Evolutionary conservation across 371 early-diverging fungal species (phyloP), one percentile per base, ranked within the genome.

Genomic region (Astathelohania contejeani): DNA sequence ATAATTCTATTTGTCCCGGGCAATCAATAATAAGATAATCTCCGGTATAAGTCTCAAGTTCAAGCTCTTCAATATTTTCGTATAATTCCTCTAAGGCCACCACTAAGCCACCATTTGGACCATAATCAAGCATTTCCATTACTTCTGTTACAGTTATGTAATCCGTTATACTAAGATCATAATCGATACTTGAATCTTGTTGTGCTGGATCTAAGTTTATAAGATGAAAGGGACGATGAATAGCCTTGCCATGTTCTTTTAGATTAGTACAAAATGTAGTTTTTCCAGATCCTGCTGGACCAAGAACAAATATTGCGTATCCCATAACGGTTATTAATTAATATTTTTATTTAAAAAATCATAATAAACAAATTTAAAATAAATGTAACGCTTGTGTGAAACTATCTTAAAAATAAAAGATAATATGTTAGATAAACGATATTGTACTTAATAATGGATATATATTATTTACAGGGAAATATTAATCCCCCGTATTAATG

Each of bases 1-100:
- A 98, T 37, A 95, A 78, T 73, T 97, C 96, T 52, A 95, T 90
- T 74, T 95, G 94, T 0, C 98, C 97, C n/a, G 98, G 98, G 65
- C 93, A 93, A 72, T 97, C 98, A 57, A 95, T 81, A 38, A 97
- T 83, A 49, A 93, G 74, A 65, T 88, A 93, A 56, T 90, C 90
- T 64, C 90, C 90, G 42, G 86, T 84, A 61, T 80, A 87, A 50
- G 81, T 78, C 67, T 88, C 86, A 45, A 90, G 85, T 70, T 90
- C 87, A 6, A 92, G 71, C 85, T 90, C 93, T 70, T 89, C 91
- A 24, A 91, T 73, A 67, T 92, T 92, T 52, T 90, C 83, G 61
- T 86, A 73, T 79, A 71, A 53, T 12, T 72, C 86, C 80, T 93
- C 89, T 64, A 93, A 78, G 69, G 91, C 89, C 64, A 87, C 86